A percentile compares a stretch with the other conserved stretches of the same genome.
These are phyloP conservation scores for Exutisphaerella laricina DNA, from an alignment of 2,329 filamentous ascomycete genomes.

Conservation along the genomic window DNA sequence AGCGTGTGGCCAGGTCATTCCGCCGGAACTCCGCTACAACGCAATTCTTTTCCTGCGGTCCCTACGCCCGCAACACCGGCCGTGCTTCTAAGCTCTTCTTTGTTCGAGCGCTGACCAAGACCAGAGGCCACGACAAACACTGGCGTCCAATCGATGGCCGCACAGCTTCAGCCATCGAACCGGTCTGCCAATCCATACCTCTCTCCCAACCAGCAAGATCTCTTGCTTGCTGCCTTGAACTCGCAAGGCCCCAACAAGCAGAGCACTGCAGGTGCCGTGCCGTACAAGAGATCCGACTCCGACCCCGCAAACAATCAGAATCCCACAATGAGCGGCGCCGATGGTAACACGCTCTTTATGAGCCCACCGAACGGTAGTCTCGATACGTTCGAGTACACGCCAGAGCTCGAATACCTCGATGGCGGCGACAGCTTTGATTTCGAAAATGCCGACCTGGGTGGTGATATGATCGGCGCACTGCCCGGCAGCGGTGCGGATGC, in stretches of 20 bases:
- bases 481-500: conserved; percentile 47
- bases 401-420: conserved; percentile 78
- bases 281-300: conserved; percentile 9
- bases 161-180: conserved; percentile 13
- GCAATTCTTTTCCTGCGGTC: conserved; percentile 2
- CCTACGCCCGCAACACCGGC: too few species aligned
- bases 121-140: conserved; percentile 1
- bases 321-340: conserved; percentile 22
- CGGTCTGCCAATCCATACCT: conserved; percentile 38
- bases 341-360: conserved; percentile 24
- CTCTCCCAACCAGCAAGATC: conserved; percentile 40
- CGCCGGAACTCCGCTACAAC: too few species aligned
- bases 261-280: conserved; percentile 5
- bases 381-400: conserved; percentile 47
- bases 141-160: conserved; percentile 15
- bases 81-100: conserved; percentile 1
- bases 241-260: conserved; percentile 34
- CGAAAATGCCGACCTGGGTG: conserved; percentile 52
- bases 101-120: conserved; percentile 3
- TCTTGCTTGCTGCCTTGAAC: conserved; percentile 44
- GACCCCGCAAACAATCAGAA: conserved; percentile 10
- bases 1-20: too few species aligned
- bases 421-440: conserved; percentile 71
- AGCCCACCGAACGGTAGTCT: conserved; percentile 26
- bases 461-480: conserved; percentile 68